Evolutionary conservation across 73 alveolate species (phyloP).

Genomic region (Vitrella brassicaformis): DNA sequence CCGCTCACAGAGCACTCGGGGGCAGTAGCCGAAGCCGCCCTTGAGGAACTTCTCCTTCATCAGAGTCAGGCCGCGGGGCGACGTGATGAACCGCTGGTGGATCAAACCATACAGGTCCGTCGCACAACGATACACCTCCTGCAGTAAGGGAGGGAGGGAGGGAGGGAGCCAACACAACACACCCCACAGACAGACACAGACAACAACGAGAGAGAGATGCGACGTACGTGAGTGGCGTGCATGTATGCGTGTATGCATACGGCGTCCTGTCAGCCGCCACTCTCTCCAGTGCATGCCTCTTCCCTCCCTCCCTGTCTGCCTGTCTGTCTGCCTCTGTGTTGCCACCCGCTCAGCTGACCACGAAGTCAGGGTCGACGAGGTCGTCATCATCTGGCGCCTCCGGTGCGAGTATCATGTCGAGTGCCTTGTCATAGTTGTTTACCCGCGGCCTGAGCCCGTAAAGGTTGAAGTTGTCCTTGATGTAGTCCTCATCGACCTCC

Average conservation of each 20-base stretch:
- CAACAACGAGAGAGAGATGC: too few relatives aligned
- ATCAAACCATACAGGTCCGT: slow-evolving; percentile 85
- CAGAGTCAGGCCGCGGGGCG: slow-evolving; percentile 75
- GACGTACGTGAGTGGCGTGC: too few relatives aligned
- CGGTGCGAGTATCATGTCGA: slow-evolving; percentile 64
- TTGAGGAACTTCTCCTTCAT: slow-evolving; percentile 73
- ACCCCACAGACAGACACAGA: too few relatives aligned
- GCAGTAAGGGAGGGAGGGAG: neutral
- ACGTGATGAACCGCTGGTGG: slow-evolving; percentile 76
- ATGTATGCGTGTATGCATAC: too few relatives aligned
- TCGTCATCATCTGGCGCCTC: slow-evolving; percentile 66
- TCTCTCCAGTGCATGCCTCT: neutral
- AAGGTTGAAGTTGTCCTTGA: slow-evolving; percentile 53
- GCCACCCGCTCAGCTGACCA: too few relatives aligned
- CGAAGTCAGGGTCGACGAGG: too few relatives aligned
- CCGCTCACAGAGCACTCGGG: slow-evolving; percentile 83
- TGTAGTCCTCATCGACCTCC: slow-evolving; percentile 55
- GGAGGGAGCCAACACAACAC: neutral
- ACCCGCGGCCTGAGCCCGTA: slow-evolving; percentile 40
- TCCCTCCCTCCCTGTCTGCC: neutral
- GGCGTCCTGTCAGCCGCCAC: neutral
- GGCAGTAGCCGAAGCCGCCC: slow-evolving; percentile 90
- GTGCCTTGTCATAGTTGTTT: slow-evolving; percentile 7
- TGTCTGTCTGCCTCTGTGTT: too few relatives aligned
- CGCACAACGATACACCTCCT: slow-evolving; percentile 71